Evolutionary conservation across 2,329 filamentous ascomycete genomes (phyloP).

Genomic region (Cytospora schulzeri): DNA sequence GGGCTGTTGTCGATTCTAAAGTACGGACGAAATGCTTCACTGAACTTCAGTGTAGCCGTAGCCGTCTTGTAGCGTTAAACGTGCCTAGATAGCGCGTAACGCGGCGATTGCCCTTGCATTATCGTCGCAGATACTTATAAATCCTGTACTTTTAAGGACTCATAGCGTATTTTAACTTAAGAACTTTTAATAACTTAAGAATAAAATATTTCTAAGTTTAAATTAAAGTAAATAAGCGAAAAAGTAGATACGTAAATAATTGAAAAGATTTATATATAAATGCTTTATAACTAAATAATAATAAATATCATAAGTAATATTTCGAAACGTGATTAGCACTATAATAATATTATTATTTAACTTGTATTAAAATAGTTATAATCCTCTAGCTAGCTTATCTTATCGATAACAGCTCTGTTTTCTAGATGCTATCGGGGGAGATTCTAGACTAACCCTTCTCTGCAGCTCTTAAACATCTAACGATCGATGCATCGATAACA

Average conservation of each 20-base stretch:
- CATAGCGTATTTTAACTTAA: not conserved
- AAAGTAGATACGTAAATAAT: no score
- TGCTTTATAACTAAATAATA: not conserved
- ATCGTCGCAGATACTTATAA: not conserved
- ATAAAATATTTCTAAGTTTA: not conserved
- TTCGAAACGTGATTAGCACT: not conserved
- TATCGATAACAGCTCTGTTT: not conserved
- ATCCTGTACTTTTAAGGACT: not conserved
- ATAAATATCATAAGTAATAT: no score
- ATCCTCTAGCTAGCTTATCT: not conserved
- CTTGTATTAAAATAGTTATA: not conserved
- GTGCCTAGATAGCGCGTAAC: no score
- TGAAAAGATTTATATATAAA: no score
- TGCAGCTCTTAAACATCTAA: no score
- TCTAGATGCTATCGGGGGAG: not conserved
- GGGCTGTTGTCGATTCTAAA: fast-evolving
- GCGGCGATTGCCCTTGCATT: not conserved
- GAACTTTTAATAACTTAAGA: not conserved
- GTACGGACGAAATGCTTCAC: not conserved
- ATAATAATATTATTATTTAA: not conserved
- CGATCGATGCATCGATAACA: not conserved
- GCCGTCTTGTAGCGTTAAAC: no score
- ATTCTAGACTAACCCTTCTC: not conserved
- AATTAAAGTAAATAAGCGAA: no score
- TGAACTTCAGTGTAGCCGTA: no score